Evolutionary conservation across 2,329 filamentous ascomycete species (phyloP).

Genomic region (Phialemonium atrogriseum): DNA sequence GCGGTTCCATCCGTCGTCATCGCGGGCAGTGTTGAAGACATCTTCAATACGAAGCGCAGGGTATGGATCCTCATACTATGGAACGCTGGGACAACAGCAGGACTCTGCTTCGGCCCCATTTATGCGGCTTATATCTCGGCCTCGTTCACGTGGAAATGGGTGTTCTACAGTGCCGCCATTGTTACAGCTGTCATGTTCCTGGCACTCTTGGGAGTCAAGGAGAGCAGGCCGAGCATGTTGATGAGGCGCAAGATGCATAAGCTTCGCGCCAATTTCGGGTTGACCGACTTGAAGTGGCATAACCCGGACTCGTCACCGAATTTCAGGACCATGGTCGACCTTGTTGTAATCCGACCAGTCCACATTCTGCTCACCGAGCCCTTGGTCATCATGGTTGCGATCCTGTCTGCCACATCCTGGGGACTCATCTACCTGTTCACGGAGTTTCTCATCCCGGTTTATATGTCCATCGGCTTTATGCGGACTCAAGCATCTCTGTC

Average conservation of each 20-base stretch:
- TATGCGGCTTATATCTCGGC: conserved; percentile 33
- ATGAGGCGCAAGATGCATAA: conserved; percentile 17
- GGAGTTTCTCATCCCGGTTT: conserved; percentile 31
- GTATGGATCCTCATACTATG: conserved; percentile 38
- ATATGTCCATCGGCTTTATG: conserved; percentile 25
- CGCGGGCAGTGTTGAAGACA: conserved; percentile 39
- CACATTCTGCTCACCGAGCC: conserved; percentile 36
- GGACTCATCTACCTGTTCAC: conserved; percentile 41
- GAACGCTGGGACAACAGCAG: conserved; percentile 32
- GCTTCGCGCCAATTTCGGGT: conserved; percentile 7
- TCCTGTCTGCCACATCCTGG: conserved; percentile 33
- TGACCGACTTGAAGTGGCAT: conserved; percentile 14
- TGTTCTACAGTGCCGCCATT: conserved; percentile 33
- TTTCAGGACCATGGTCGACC: conserved; percentile 24
- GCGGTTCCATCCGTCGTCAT: conserved; percentile 38
- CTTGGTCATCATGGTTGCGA: conserved; percentile 31
- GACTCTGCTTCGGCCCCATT: conserved; percentile 33
- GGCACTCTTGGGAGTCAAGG: conserved; percentile 27
- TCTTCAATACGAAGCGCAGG: conserved; percentile 34
- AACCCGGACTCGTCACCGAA: conserved; percentile 31
- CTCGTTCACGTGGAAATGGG: conserved; percentile 41
- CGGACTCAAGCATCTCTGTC: conserved; percentile 25
- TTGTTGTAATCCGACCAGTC: conserved; percentile 30
- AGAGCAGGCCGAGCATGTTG: conserved; percentile 35
- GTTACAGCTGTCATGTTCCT: conserved; percentile 23